These are phyloP conservation scores for Shiraia sp. DNA, from an alignment of 2,329 filamentous ascomycete genomes.

Conservation along the genomic window DNA sequence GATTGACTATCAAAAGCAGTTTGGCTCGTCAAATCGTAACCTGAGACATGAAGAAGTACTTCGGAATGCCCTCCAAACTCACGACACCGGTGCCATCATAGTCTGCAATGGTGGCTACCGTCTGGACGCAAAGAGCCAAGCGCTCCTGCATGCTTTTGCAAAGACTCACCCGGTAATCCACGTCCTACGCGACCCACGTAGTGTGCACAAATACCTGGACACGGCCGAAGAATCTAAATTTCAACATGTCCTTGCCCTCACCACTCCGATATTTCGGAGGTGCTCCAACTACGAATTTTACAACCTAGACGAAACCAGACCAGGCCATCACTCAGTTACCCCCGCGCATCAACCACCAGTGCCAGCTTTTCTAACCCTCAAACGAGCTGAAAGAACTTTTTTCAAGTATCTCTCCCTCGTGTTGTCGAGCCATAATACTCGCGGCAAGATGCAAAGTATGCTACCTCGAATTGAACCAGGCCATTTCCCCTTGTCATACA, in stretches of 20 bases:
- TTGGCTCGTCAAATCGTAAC: conserved; percentile 66
- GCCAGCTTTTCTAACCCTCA: conserved; percentile 67
- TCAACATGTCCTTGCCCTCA: conserved; percentile 60
- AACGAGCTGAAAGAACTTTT: conserved; percentile 69
- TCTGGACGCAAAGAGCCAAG: conserved; percentile 66
- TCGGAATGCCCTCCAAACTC: conserved; percentile 60
- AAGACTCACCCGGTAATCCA: conserved; percentile 72
- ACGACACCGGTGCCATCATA: conserved; percentile 66
- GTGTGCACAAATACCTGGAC: conserved; percentile 65
- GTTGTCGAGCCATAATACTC: conserved; percentile 54
- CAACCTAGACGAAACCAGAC: conserved; percentile 65
- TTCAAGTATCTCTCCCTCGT: conserved; percentile 68
- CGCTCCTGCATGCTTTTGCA: conserved; percentile 64
- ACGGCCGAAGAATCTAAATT: conserved; percentile 59
- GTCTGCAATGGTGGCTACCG: conserved; percentile 68
- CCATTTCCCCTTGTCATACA: conserved; percentile 63
- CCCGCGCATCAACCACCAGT: conserved; percentile 41
- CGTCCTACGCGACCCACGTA: conserved; percentile 65
- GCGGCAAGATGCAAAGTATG: conserved; percentile 13
- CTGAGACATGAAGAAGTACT: conserved; percentile 66
- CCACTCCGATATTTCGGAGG: conserved; percentile 62
- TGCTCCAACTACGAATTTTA: conserved; percentile 78
- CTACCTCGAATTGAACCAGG: conserved; percentile 63
- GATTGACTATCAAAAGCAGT: conserved; percentile 63
- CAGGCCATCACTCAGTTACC: conserved; percentile 21